A percentile compares a stretch with the other conserved stretches of the same genome.
Conservation (phyloP, 75 land plant genomes). For the Pinus tabuliformis region DNA sequence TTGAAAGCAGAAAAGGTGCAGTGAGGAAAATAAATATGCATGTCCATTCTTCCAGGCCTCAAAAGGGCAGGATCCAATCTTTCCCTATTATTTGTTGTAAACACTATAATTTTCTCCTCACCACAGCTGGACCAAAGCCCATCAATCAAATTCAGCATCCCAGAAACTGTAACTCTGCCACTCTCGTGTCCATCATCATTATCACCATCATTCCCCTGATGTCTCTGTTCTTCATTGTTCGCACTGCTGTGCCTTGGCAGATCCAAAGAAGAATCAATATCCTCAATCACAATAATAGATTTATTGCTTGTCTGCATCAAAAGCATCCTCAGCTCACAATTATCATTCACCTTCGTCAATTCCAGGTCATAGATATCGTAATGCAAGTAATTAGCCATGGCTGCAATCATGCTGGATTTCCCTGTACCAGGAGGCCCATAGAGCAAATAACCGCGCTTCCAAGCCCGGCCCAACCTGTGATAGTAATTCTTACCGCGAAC, state of each 20-base stretch:
- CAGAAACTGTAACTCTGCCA: too few relatives aligned
- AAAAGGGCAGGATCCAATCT: slow-evolving; percentile 25
- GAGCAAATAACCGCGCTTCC: too few relatives aligned
- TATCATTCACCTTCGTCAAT: slow-evolving; percentile 27
- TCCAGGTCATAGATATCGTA: slow-evolving; percentile 82
- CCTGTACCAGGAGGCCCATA: too few relatives aligned
- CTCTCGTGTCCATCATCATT: not conserved
- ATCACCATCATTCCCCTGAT: slow-evolving; percentile 8
- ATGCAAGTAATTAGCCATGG: slow-evolving; percentile 11
- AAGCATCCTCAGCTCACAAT: too few relatives aligned
- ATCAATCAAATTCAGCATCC: too few relatives aligned
- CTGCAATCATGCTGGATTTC: too few relatives aligned
- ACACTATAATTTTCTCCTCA: slow-evolving; percentile 17
- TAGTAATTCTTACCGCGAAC: slow-evolving; percentile 53
- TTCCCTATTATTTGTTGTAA: too few relatives aligned
- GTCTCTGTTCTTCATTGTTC: not conserved
- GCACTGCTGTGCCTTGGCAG: not conserved
- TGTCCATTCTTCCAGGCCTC: slow-evolving; percentile 69
- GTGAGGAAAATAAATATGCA: slow-evolving; percentile 48
- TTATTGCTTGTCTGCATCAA: too few relatives aligned
- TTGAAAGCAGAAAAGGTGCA: slow-evolving; percentile 64
- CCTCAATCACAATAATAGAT: too few relatives aligned
- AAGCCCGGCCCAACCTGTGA: slow-evolving; percentile 28
- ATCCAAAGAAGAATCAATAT: too few relatives aligned
- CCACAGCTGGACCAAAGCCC: slow-evolving; percentile 24